Evolutionary conservation across 1,284 basidiomycete species (phyloP).

Genomic region (Apiotrichum siamense): DNA sequence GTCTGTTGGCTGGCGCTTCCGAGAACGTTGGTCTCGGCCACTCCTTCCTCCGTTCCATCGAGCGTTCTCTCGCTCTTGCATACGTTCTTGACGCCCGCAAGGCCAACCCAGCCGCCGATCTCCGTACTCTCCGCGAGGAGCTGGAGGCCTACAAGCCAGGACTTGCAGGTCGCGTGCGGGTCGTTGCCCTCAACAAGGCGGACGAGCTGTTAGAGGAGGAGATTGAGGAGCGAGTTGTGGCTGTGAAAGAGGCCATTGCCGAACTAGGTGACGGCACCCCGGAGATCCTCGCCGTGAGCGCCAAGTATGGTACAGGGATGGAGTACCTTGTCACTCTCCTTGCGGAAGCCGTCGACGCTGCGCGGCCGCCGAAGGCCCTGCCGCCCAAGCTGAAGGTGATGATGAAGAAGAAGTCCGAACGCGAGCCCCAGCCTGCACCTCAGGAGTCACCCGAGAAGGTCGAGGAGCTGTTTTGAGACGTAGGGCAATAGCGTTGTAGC

Average conservation of each 20-base stretch:
- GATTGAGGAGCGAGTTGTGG: slow-evolving; percentile 42
- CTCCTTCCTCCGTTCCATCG: slow-evolving; percentile 86
- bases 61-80: slow-evolving; percentile 79
- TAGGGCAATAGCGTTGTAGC: not conserved
- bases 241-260: slow-evolving; percentile 34
- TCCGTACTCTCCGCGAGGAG: slow-evolving; percentile 67
- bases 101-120: slow-evolving; percentile 66
- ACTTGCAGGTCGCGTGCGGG: slow-evolving; percentile 64
- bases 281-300: slow-evolving; percentile 70
- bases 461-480: slow-evolving; percentile 8
- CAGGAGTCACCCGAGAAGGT: not conserved
- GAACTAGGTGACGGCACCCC: slow-evolving; percentile 40
- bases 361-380: slow-evolving; percentile 28
- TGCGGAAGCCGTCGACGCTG: slow-evolving; percentile 60
- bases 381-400: slow-evolving; percentile 1
- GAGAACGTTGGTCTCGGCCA: slow-evolving; percentile 89
- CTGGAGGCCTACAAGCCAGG: slow-evolving; percentile 77
- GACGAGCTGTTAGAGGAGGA: slow-evolving; percentile 59
- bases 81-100: slow-evolving; percentile 85
- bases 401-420: not conserved
- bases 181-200: slow-evolving; percentile 92
- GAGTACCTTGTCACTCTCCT: slow-evolving; percentile 60
- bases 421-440: not conserved
- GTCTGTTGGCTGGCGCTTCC: slow-evolving; percentile 76
- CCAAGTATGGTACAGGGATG: slow-evolving; percentile 73